Percentiles rank a stretch among this genome's conserved stretches.
Evolutionary conservation across 192 early-diverging fungal genomes (phyloP).

Genomic region (Gaertneriomyces sp.): DNA sequence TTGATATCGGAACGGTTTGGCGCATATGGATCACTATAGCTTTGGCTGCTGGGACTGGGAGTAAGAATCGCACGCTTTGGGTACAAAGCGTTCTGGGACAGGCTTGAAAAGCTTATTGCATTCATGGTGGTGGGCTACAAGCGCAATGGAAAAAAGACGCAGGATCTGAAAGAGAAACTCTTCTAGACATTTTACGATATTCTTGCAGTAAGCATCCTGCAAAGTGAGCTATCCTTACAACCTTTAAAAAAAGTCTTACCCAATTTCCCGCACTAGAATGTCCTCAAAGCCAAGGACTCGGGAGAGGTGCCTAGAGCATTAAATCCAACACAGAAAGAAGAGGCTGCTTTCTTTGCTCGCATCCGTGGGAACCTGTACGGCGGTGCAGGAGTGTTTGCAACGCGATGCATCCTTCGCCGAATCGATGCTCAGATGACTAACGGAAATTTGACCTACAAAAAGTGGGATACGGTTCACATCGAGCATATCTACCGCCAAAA

Average conservation of each 20-base stretch:
- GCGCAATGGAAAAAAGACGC: not conserved
- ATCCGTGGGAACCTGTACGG: too few species aligned
- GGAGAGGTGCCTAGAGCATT: too few species aligned
- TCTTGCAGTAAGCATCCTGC: not conserved
- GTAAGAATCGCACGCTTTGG: not conserved
- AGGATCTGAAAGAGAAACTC: not conserved
- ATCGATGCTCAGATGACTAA: too few species aligned
- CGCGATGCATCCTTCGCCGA: too few species aligned
- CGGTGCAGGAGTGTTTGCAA: too few species aligned
- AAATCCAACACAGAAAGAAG: too few species aligned
- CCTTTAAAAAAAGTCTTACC: too few species aligned
- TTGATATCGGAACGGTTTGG: not conserved
- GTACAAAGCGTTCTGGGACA: conserved; percentile 1
- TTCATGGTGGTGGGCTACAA: not conserved
- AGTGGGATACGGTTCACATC: too few species aligned
- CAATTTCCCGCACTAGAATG: not conserved
- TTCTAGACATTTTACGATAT: not conserved
- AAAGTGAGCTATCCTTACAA: not conserved
- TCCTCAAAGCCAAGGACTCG: too few species aligned
- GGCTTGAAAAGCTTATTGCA: not conserved
- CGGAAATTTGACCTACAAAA: too few species aligned
- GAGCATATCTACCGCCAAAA: too few species aligned
- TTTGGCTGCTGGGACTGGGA: not conserved
- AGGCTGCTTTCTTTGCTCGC: too few species aligned
- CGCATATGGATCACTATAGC: conserved; percentile 3